phyloP scores from a whole-genome alignment of 495 filamentous ascomycete species.

The Hyaloscypha finlandica region DNA sequence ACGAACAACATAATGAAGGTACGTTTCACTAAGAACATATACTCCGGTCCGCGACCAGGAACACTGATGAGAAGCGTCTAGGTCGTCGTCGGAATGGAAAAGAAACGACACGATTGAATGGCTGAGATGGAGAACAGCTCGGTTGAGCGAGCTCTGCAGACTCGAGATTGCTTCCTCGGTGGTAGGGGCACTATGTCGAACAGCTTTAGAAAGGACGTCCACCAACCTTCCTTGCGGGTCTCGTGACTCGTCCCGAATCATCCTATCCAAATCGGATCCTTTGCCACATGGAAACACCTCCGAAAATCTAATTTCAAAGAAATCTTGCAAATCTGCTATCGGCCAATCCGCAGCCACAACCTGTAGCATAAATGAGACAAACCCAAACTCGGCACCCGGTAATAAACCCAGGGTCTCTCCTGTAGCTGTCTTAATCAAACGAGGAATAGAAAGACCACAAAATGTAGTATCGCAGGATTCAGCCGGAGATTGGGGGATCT shows the following conservation, averaged over 20 bases:
- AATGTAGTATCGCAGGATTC: neutral
- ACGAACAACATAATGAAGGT: too few relatives aligned
- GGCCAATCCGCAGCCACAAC: neutral
- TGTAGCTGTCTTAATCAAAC: neutral
- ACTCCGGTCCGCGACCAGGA: neutral
- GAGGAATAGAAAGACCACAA: neutral
- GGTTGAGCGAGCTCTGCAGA: neutral
- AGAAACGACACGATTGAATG: neutral
- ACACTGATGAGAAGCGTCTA: neutral
- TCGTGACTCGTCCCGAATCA: neutral
- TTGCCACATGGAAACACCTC: neutral
- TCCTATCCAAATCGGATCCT: neutral
- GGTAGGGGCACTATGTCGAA: neutral
- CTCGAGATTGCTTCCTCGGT: neutral
- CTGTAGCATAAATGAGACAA: neutral
- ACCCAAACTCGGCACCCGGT: neutral
- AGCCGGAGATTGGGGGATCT: neutral
- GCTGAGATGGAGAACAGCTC: neutral
- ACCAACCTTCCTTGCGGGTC: neutral
- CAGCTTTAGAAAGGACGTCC: neutral
- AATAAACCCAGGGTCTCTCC: neutral
- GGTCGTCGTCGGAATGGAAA: neutral
- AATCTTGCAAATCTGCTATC: neutral
- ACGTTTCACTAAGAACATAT: too few relatives aligned
- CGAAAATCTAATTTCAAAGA: neutral